These are phyloP conservation scores for Thuja plicata DNA, from an alignment of 83 land plant genomes.

Conservation along the genomic window DNA sequence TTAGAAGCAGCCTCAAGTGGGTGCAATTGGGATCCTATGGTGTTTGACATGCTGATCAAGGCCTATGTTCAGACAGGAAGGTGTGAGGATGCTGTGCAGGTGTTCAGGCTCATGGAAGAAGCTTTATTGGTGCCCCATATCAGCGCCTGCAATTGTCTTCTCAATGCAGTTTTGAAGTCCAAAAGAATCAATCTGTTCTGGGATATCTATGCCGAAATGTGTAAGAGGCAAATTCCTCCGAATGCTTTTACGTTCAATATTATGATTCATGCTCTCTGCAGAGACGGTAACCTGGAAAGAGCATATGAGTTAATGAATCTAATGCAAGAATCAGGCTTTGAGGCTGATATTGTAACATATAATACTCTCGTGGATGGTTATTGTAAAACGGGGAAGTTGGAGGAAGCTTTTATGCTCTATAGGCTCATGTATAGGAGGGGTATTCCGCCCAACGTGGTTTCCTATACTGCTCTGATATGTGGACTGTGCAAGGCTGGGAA, in stretches of 20 bases:
- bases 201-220: slow-evolving; percentile 63
- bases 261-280: slow-evolving; percentile 53
- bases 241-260: slow-evolving; percentile 60
- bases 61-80: slow-evolving; percentile 33
- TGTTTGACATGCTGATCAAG: slow-evolving; percentile 60
- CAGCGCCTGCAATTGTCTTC: slow-evolving; percentile 37
- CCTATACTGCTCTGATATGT: slow-evolving; percentile 40
- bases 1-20: slow-evolving; percentile 6
- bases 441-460: slow-evolving; percentile 32
- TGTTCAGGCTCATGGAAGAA: slow-evolving; percentile 31
- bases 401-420: slow-evolving; percentile 54
- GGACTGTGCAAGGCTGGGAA: slow-evolving; percentile 32
- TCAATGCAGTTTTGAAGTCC: slow-evolving; percentile 35
- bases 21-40: slow-evolving; percentile 47
- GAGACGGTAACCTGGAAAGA: slow-evolving; percentile 37
- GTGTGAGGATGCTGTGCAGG: slow-evolving; percentile 25
- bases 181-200: slow-evolving; percentile 33
- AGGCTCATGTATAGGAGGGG: slow-evolving; percentile 55
- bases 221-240: slow-evolving; percentile 28
- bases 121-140: slow-evolving; percentile 20
- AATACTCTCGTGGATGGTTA: slow-evolving; percentile 60
- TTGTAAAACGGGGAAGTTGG: slow-evolving; percentile 44
- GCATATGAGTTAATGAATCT: slow-evolving; percentile 51
- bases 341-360: slow-evolving; percentile 70
- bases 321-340: slow-evolving; percentile 67